Evolutionary conservation across 192 early-diverging fungal genomes (phyloP).

Genomic region (Lobulomyces angularis): DNA sequence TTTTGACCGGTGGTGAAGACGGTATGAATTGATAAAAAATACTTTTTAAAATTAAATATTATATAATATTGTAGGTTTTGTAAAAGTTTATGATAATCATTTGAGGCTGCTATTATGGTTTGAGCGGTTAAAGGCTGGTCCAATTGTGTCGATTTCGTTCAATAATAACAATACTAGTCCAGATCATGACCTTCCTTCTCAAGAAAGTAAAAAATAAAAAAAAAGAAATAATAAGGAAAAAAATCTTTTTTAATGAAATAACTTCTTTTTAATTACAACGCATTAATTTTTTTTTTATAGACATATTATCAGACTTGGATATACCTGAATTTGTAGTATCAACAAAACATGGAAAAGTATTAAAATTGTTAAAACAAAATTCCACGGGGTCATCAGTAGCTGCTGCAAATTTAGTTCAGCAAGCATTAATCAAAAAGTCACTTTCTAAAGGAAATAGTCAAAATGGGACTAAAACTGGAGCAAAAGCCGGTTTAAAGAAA

Average conservation of each 20-base stretch:
- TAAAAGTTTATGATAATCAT: conserved; percentile 41
- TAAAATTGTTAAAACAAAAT: not conserved
- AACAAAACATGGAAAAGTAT: conserved; percentile 2
- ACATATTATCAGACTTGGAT: conserved; percentile 11
- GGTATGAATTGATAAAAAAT: no score
- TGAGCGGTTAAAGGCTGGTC: conserved; percentile 28
- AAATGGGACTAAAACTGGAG: no score
- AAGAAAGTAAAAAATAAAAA: no score
- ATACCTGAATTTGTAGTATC: not conserved
- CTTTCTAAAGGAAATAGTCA: no score
- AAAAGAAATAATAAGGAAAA: no score
- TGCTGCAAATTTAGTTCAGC: no score
- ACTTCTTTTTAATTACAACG: not conserved
- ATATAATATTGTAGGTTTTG: no score
- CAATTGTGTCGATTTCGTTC: conserved; percentile 26
- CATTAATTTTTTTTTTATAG: conserved; percentile 9
- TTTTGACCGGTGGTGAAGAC: conserved; percentile 42
- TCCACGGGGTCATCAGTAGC: no score
- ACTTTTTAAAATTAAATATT: no score
- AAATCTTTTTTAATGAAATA: conserved; percentile 11
- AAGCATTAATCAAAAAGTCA: no score
- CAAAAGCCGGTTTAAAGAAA: no score
- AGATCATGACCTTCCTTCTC: no score
- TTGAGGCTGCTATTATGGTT: conserved; percentile 37
- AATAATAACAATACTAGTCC: conserved; percentile 4